Evolutionary conservation across 208 protist species (phyloP).

Genomic region (Wallacemonas sp.): DNA sequence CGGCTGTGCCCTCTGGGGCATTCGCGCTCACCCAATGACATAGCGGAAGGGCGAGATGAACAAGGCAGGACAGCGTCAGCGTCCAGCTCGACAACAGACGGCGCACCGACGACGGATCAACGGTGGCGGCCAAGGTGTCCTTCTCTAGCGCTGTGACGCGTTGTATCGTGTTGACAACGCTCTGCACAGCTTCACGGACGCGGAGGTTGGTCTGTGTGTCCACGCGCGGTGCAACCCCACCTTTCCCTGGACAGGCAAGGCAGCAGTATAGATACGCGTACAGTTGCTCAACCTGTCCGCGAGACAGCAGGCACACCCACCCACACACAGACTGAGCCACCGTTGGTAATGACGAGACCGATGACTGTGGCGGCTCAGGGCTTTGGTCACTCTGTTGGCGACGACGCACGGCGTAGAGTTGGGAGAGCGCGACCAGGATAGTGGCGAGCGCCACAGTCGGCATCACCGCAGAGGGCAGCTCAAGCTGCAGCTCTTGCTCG

Average conservation of each 20-base stretch:
- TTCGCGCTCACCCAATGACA: slow-evolving; percentile 9
- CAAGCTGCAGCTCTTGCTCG: slow-evolving; percentile 34
- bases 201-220: background rate
- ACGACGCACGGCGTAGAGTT: background rate
- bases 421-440: background rate
- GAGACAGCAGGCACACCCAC: background rate
- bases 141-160: background rate
- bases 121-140: background rate
- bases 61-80: background rate
- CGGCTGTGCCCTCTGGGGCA: no score
- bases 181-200: background rate
- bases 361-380: no score
- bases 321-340: background rate
- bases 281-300: background rate
- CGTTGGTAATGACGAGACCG: no score
- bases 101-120: background rate
- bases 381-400: no score
- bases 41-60: slow-evolving; percentile 8
- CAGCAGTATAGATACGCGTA: slow-evolving; percentile 11
- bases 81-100: background rate
- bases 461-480: slow-evolving; percentile 1
- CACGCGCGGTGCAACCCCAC: background rate
- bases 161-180: background rate
- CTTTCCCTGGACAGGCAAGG: background rate
- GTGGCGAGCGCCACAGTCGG: background rate